Percentiles rank a stretch among this genome's conserved stretches.
phyloP scores from a whole-genome alignment of 2,329 filamentous ascomycete genomes.

The Trichoderma pleuroti region DNA sequence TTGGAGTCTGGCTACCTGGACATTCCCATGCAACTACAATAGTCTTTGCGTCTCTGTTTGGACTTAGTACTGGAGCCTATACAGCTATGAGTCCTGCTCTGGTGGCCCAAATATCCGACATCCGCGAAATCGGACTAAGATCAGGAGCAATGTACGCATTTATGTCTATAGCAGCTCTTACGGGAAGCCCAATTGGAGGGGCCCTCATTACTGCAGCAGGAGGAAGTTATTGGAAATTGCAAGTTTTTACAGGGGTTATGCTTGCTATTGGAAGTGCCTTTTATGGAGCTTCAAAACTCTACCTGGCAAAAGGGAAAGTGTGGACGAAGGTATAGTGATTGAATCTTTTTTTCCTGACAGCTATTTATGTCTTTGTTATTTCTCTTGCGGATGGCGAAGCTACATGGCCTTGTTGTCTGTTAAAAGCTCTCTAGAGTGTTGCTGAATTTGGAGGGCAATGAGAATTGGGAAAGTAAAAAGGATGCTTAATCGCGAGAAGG shows the following conservation, averaged over 20 bases:
- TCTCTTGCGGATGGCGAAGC: too few relatives aligned
- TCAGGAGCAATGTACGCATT: not conserved
- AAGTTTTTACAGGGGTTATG: not conserved
- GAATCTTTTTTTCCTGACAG: not conserved
- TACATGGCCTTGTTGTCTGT: too few relatives aligned
- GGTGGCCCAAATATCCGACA: conserved; percentile 1
- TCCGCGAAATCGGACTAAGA: not conserved
- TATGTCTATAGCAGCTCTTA: not conserved
- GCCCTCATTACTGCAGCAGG: not conserved
- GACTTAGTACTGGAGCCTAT: not conserved
- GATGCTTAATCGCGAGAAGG: not conserved
- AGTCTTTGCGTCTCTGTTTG: not conserved
- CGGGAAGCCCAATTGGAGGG: not conserved
- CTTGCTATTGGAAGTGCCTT: not conserved
- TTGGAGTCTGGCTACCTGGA: not conserved
- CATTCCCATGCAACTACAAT: not conserved
- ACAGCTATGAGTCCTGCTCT: not conserved
- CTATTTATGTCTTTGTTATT: too few relatives aligned
- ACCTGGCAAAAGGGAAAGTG: not conserved
- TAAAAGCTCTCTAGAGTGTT: too few relatives aligned
- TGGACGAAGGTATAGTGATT: not conserved
- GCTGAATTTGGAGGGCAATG: too few relatives aligned
- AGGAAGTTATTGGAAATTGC: not conserved
- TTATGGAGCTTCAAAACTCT: not conserved
- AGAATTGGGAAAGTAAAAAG: not conserved